Evolutionary conservation across 2,329 filamentous ascomycete species (phyloP), one percentile per base, ranked within the genome.

Genomic region (Thelonectria discophora): DNA sequence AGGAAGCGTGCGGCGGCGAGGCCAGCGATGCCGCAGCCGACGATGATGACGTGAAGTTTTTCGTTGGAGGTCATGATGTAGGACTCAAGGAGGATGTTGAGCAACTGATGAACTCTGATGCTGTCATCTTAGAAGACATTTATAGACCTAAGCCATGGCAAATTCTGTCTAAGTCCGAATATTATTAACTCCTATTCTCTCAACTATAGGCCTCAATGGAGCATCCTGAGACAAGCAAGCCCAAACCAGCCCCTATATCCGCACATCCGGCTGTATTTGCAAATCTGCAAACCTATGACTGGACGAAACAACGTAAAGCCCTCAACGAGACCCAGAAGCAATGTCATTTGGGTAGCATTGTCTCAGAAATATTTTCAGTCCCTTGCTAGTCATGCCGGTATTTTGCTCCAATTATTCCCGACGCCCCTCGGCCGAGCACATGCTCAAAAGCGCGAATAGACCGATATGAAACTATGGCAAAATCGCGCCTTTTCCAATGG

Each of bases 31-130:
- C 57, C 50, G 11, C 50, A 60, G 11, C 57, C 57, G 6, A 60
- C 27, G 17, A 60, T 55, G 2, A 60, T 60, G 1, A 60, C 57
- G 13, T 55, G 57, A 37, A 60, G 57, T 3, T 49, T 60, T 3
- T 42, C 47, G 43, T 17, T 59, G 3, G 43, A 53, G 40, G 45
- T 18, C 49, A 54, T 10, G 27, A 8, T 8, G 18, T 34, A 9
- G 11, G 18, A 21, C 34, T 17, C 11, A 20, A 40, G 30, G 27
- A 51, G 21, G 27, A 37, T 37, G 13, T 34, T 6, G 49, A 8
- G 27, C 32, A 13, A 37, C 15, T 15, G 34, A n/a, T 11, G 5
- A 7, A 8, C 5, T 30, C 27, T 10, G 5, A 2, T 30, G 5
- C 27, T 10, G 8, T 30, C 27, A 8, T 10, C 5, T 20, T 20